These are phyloP conservation scores for Discostella stelligeroides DNA, from an alignment of 108 stramenopile species.

Conservation along the genomic window DNA sequence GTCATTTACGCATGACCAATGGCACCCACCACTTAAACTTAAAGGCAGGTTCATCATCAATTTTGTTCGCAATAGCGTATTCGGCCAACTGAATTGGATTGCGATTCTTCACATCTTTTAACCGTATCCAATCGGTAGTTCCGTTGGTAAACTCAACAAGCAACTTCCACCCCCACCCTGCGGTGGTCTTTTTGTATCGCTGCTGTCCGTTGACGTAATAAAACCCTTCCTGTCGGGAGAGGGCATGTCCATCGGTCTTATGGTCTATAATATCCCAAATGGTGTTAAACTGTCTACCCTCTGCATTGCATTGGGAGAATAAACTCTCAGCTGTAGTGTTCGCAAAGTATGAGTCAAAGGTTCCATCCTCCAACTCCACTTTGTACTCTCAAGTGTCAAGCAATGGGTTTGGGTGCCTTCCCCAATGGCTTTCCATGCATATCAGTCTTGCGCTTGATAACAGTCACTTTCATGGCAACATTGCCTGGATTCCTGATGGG, in stretches of 20 bases:
- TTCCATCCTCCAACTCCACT: slow-evolving; percentile 48
- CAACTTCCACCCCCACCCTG: not conserved
- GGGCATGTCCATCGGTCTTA: too few species aligned
- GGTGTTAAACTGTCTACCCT: slow-evolving; percentile 18
- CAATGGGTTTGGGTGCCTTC: slow-evolving; percentile 29
- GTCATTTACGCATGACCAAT: too few species aligned
- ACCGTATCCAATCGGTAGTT: slow-evolving; percentile 16
- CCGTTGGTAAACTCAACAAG: too few species aligned
- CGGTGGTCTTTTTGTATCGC: too few species aligned
- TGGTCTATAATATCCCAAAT: too few species aligned
- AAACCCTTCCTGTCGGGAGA: too few species aligned
- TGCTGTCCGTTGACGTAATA: too few species aligned
- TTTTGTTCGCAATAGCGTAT: slow-evolving; percentile 25
- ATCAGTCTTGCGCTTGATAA: not conserved
- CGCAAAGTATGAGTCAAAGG: slow-evolving; percentile 26
- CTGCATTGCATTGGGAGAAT: slow-evolving; percentile 38
- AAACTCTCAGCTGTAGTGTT: slow-evolving; percentile 58
- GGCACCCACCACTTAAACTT: slow-evolving; percentile 66
- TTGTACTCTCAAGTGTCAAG: slow-evolving; percentile 44
- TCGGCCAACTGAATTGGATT: slow-evolving; percentile 45
- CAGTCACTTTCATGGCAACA: too few species aligned
- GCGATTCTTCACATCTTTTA: slow-evolving; percentile 31
- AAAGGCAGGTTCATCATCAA: slow-evolving; percentile 48
- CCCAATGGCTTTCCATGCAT: slow-evolving; percentile 19
- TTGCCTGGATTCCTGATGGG: too few species aligned